Evolutionary conservation across 2,329 filamentous ascomycete species (phyloP).

Genomic region (Tolypocladium album): DNA sequence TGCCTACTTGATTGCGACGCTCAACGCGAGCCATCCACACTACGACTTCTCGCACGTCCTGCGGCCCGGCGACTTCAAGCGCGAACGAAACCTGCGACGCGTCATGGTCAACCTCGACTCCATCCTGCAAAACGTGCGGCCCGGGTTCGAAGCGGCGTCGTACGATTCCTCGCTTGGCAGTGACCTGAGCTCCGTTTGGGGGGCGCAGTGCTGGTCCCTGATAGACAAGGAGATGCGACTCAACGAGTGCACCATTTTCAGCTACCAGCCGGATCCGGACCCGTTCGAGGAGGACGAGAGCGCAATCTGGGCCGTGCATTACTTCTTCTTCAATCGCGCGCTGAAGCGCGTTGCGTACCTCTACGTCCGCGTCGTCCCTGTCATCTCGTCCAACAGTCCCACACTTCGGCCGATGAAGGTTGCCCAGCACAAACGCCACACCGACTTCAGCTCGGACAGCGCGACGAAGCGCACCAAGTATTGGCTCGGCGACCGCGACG

Average conservation of each 20-base stretch:
- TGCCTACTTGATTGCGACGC: slow-evolving; percentile 88
- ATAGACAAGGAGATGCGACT: slow-evolving; percentile 93
- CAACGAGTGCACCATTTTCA: slow-evolving; percentile 79
- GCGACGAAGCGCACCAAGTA: slow-evolving; percentile 67
- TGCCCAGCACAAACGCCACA: slow-evolving; percentile 14
- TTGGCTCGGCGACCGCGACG: slow-evolving; percentile 67
- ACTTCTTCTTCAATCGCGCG: slow-evolving; percentile 94
- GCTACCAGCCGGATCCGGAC: slow-evolving; percentile 80
- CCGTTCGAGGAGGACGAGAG: slow-evolving; percentile 88
- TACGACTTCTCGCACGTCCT: slow-evolving; percentile 95
- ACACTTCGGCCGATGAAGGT: slow-evolving; percentile 24
- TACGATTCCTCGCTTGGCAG: slow-evolving; percentile 28
- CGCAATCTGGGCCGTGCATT: slow-evolving; percentile 89
- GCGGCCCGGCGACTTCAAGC: slow-evolving; percentile 79
- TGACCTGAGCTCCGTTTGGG: slow-evolving; percentile 59
- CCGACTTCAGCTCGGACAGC: slow-evolving; percentile 21
- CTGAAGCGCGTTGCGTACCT: slow-evolving; percentile 90
- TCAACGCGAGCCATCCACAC: slow-evolving; percentile 83
- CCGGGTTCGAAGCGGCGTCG: slow-evolving; percentile 39
- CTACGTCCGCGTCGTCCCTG: slow-evolving; percentile 80
- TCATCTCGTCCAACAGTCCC: slow-evolving; percentile 55
- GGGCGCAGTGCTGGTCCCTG: slow-evolving; percentile 80
- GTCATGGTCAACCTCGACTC: slow-evolving; percentile 85
- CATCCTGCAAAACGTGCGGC: slow-evolving; percentile 76
- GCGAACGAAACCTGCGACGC: slow-evolving; percentile 66